These are phyloP conservation scores for Penicillium verrucosum DNA, from an alignment of 2,329 filamentous ascomycete genomes.

Conservation along the genomic window DNA sequence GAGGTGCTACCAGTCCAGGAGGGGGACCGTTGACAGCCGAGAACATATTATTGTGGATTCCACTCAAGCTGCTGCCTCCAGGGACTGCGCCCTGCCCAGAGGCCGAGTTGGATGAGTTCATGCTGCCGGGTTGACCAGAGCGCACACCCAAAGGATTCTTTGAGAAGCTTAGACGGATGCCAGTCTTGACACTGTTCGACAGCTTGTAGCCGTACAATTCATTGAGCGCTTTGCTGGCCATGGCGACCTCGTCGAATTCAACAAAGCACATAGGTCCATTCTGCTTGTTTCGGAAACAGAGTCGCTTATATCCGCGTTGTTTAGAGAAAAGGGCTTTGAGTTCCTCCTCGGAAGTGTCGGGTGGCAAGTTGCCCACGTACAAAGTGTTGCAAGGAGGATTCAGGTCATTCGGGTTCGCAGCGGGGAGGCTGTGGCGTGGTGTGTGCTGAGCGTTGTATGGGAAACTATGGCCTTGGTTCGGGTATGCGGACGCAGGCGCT, in stretches of 20 bases:
- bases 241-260: conserved; percentile 91
- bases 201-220: conserved; percentile 84
- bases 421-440: conserved; percentile 68
- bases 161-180: conserved; percentile 92
- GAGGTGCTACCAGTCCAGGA: conserved; percentile 73
- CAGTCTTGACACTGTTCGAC: conserved; percentile 90
- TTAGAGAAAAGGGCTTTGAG: conserved; percentile 90
- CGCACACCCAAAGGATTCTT: conserved; percentile 95
- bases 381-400: conserved; percentile 97
- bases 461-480: conserved; percentile 54
- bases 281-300: conserved; percentile 91
- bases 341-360: conserved; percentile 91
- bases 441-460: conserved; percentile 57
- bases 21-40: conserved; percentile 71
- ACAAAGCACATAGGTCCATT: conserved; percentile 99
- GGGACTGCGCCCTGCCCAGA: conserved; percentile 52
- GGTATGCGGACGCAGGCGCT: conserved; percentile 54
- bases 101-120: conserved; percentile 51
- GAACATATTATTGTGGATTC: conserved; percentile 61
- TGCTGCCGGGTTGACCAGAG: conserved; percentile 63
- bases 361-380: conserved; percentile 93
- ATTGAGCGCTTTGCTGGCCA: conserved; percentile 84
- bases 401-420: conserved; percentile 90
- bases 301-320: conserved; percentile 88
- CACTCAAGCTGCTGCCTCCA: conserved; percentile 54